Evolutionary conservation across 805 yeast genomes (phyloP), one percentile per base, ranked within the genome.

Genomic region (Candida takata): DNA sequence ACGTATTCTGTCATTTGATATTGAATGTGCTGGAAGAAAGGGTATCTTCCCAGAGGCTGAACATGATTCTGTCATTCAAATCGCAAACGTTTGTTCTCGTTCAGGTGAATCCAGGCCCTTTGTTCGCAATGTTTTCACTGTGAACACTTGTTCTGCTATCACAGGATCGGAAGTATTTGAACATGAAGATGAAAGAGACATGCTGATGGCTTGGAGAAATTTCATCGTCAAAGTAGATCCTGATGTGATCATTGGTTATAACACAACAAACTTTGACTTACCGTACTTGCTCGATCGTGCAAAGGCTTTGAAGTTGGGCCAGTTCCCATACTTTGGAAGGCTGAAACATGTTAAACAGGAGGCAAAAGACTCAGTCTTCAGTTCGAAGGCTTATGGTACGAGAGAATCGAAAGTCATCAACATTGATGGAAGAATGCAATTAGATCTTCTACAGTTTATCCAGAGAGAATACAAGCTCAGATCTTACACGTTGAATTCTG

Each of bases 11-110:
- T 87, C 97, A 9, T 90, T 92, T 58, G 99, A 92, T 69, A 92
- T 92, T 42, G 99, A 92, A 61, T 92, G 99, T 71, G 92, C 98
- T 4, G 98, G 98, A 30, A 76, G 99, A 60, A 83, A 85, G 45
- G 98, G 98, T 36, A 73, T 92, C 10, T 92, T 92, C 58, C 98
- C 99, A 1, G 98, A 92, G 54, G 81, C 99, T 2, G 83, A 83
- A 42, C 72, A 76, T 31, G 99, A 92, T 63, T 83, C 96, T 0
- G 95, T 92, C 8, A 92, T 92, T 54, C 98, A 94, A 61, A 94
- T 92, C 44, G 98, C 98, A 6, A 90, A 86, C 53, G 96, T 92
- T 20, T 95, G 90, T 3, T 80, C 85, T 50, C 67, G 75, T 34
- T 79, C 80, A 34, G 97, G 98, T 31, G 87, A 81, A 25, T 45